Base-by-base conservation (phyloP, 805 yeast genomes). In the Pichia deserticola region DNA sequence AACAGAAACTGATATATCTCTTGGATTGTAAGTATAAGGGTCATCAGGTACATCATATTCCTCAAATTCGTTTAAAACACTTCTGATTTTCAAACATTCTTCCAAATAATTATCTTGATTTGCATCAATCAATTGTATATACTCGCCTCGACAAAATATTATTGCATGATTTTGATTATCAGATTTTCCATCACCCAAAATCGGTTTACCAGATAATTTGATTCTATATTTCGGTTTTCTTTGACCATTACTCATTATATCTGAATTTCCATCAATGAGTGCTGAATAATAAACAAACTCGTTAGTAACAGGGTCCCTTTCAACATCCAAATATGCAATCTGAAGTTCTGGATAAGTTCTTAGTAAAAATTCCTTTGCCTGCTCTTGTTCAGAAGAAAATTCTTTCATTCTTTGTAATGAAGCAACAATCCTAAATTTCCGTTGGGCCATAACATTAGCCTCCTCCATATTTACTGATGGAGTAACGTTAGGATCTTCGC, bases 21-120 rank as follows among this genome's bases (percentile, higher is more conserved):
- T 42, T 7, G 49, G 49, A 36, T 40, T 13, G 15, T 39, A 52
- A 4, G 36, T 36, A 45, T 63, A 64, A 7, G 68, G 65, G 48
- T 65, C 63, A 5, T 40, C 48, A 4, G 62, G 53, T 5, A 62
- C 54, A 0, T 51, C 51, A 4, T 54, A 41, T 61, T 84, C 88
- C 61, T 86, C 92, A 64, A 86, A 86, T 62, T 86, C 95, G 27
- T 86, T 81, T 50, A 86, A 70, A 32, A 84, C 78, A 58, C 81
- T 80, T 69, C 92, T 75, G 48, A 86, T 83, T 67, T 86, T 86
- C 57, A 86, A 71, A 63, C 93, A 86, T 59, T 86, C 95, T 63
- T 86, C 93, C 45, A 86, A 68, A 61, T 86, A 86, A 61, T 86
- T 84, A 61, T 86, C 93, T 61, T 86, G 95, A 60, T 86, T 86